Percentiles rank a stretch among this genome's conserved stretches.
Evolutionary conservation across 345 rosid genomes (phyloP).

Genomic region (Pistacia vera): DNA sequence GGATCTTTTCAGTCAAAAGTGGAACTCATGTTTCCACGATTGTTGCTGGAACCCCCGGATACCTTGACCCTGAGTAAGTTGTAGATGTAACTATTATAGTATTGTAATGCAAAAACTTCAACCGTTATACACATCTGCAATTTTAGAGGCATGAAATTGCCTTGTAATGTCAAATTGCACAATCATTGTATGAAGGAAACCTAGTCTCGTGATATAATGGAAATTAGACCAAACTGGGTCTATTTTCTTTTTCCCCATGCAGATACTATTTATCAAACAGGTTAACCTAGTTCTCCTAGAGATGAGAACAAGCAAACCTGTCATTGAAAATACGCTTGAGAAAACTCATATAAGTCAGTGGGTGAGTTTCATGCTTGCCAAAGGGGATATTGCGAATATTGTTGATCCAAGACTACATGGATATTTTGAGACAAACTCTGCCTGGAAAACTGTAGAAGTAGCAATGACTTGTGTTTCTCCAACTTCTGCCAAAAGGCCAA

Average conservation of each 20-base stretch:
- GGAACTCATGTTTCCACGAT: slow-evolving; percentile 39
- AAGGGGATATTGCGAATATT: slow-evolving; percentile 21
- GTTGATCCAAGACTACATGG: slow-evolving; percentile 23
- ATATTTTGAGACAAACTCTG: slow-evolving; percentile 17
- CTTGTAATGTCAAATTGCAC: no score
- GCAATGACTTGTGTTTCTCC: slow-evolving; percentile 22
- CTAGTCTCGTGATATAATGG: no score
- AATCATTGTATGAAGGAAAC: no score
- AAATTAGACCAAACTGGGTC: neutral
- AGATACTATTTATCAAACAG: slow-evolving; percentile 32
- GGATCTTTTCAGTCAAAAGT: slow-evolving; percentile 31
- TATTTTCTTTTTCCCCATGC: neutral
- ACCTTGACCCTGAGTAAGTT: slow-evolving; percentile 35
- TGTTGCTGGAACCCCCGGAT: slow-evolving; percentile 54
- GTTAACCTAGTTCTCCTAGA: slow-evolving; percentile 41
- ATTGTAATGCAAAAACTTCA: no score
- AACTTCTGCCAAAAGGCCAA: slow-evolving; percentile 24
- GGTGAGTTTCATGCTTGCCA: slow-evolving; percentile 15
- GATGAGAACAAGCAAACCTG: slow-evolving; percentile 36
- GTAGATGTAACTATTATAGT: neutral
- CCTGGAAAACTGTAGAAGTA: slow-evolving; percentile 26
- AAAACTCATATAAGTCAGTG: slow-evolving; percentile 33
- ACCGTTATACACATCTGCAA: no score
- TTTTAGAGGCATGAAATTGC: no score
- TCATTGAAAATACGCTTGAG: slow-evolving; percentile 12